These are phyloP conservation scores for Epichloe sp. DNA, from an alignment of 2,329 filamentous ascomycete species.

Conservation along the genomic window DNA sequence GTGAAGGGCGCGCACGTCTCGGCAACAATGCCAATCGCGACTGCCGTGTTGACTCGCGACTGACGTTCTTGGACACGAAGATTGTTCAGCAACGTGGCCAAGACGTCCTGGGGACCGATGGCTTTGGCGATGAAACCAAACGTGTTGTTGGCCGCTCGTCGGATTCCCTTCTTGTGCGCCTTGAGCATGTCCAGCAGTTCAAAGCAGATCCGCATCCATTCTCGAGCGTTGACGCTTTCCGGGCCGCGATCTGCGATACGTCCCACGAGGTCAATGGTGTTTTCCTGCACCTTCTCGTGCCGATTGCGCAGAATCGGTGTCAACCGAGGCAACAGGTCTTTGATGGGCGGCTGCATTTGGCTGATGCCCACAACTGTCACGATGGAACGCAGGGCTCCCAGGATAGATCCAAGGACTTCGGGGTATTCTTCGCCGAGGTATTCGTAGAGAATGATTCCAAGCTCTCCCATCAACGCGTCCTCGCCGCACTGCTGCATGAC, in stretches of 20 bases:
- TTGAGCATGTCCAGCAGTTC: conserved; percentile 98
- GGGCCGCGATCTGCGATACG: conserved; percentile 95
- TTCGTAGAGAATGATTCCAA: conserved; percentile 90
- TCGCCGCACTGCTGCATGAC: conserved; percentile 99
- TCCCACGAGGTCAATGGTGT: conserved; percentile 94
- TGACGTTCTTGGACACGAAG: conserved; percentile 94
- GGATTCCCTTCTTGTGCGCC: conserved; percentile 98
- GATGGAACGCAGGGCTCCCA: conserved; percentile 88
- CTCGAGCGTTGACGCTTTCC: conserved; percentile 88
- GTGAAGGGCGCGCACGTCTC: conserved; percentile 98
- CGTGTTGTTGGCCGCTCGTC: conserved; percentile 96
- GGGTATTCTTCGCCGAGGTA: conserved; percentile 98
- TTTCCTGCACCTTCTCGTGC: conserved; percentile 98
- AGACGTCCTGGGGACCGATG: conserved; percentile 92
- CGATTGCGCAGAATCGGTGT: conserved; percentile 97
- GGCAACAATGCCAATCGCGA: conserved; percentile 95
- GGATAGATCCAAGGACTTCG: conserved; percentile 90
- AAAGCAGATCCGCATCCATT: conserved; percentile 99
- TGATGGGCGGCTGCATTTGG: conserved; percentile 96
- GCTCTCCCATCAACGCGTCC: conserved; percentile 88
- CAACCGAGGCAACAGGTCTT: conserved; percentile 83
- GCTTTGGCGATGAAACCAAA: conserved; percentile 99
- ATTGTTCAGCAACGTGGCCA: conserved; percentile 93
- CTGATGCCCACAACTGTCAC: conserved; percentile 96
- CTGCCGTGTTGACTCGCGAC: conserved; percentile 94